Conservation (phyloP, 441 rosid genomes). For the Metrosideros polymorpha region DNA sequence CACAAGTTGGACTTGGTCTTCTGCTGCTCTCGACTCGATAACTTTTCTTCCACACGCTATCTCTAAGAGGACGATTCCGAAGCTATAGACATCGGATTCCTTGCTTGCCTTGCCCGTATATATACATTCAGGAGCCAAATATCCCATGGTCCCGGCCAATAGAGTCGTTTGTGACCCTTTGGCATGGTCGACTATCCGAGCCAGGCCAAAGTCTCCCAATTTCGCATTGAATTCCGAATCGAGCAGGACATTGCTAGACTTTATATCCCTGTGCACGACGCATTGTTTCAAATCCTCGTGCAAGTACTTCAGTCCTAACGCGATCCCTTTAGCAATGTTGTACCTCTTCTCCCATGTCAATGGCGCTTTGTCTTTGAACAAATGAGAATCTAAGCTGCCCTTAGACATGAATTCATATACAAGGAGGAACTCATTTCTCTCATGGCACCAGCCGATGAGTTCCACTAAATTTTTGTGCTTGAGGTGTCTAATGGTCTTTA, state of each 20-base stretch:
- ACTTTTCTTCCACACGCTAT: neutral
- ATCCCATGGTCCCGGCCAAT: neutral
- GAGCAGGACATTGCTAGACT: conserved; percentile 1
- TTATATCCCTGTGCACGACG: conserved; percentile 5
- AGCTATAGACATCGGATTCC: neutral
- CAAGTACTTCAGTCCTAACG: conserved; percentile 9
- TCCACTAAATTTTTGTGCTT: neutral
- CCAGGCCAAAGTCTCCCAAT: conserved; percentile 10
- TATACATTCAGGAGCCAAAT: neutral
- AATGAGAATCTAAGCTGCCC: conserved; percentile 23
- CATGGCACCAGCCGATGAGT: neutral
- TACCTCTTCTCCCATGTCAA: conserved; percentile 17
- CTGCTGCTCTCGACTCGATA: rapidly evolving
- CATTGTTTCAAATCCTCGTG: conserved; percentile 6
- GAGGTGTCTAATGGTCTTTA: neutral
- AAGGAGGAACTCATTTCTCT: neutral
- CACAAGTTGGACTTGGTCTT: neutral
- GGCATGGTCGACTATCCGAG: conserved; percentile 1
- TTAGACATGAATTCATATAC: conserved; percentile 28
- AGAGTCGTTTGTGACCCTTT: neutral
- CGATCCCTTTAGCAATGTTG: conserved; percentile 13
- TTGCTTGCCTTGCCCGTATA: neutral
- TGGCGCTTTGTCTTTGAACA: neutral
- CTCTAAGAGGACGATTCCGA: neutral
- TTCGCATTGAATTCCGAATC: neutral